A percentile compares a stretch with the other conserved stretches of the same genome.
Conservation (phyloP, 2,329 filamentous ascomycete species). For the Stachybotrys chartarum region DNA sequence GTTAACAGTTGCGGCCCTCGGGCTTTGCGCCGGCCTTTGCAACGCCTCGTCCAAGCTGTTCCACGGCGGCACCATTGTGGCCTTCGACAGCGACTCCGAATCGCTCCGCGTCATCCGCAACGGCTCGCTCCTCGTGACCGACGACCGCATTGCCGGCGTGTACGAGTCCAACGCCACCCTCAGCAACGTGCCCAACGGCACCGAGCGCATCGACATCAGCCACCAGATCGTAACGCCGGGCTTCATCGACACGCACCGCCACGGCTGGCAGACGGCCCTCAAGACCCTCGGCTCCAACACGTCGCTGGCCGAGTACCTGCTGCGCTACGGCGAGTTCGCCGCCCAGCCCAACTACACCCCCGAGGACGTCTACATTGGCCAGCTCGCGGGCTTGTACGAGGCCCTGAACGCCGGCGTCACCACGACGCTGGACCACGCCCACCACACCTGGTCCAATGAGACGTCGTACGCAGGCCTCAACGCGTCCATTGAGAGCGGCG, state of each 20-base stretch:
- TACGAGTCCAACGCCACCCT: conserved; percentile 12
- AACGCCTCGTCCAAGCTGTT: conserved; percentile 12
- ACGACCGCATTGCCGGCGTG: conserved; percentile 28
- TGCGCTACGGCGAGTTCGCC: conserved; percentile 27
- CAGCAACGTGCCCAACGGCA: conserved; percentile 3
- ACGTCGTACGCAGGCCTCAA: conserved; percentile 35
- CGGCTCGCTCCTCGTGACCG: conserved; percentile 30
- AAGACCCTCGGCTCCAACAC: conserved; percentile 46
- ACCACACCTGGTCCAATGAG: conserved; percentile 36
- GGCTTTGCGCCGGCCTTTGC: neutral
- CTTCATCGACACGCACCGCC: conserved; percentile 50
- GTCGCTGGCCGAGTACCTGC: conserved; percentile 39
- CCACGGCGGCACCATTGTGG: conserved; percentile 30
- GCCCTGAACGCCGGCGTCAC: conserved; percentile 46
- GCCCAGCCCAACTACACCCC: conserved; percentile 24
- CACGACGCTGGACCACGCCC: conserved; percentile 44
- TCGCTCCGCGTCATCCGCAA: conserved; percentile 28
- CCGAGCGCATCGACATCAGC: conserved; percentile 38
- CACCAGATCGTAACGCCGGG: conserved; percentile 47
- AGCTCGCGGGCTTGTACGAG: conserved; percentile 41
- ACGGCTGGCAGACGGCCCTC: conserved; percentile 48
- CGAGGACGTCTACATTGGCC: conserved; percentile 38
- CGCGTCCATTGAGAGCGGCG: conserved; percentile 39
- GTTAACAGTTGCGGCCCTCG: neutral
- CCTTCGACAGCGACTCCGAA: conserved; percentile 26